Conservation (phyloP, 192 early-diverging fungal species). For the Backusella luteola region DNA sequence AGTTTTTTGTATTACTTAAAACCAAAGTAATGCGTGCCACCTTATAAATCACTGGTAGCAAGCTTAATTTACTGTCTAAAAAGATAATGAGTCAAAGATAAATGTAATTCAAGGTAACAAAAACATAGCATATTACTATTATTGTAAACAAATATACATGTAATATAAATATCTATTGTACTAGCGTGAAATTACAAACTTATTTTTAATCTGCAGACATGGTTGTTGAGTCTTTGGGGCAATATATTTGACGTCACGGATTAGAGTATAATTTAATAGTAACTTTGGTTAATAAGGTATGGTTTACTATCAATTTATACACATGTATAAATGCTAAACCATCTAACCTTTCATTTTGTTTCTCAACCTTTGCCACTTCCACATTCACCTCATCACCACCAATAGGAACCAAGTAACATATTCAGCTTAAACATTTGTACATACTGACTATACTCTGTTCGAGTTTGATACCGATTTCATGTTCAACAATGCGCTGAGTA, state of each 20-base stretch:
- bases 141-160: neutral
- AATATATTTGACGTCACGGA: conserved; percentile 79
- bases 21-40: conserved; percentile 64
- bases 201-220: conserved; percentile 64
- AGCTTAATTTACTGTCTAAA: conserved; percentile 94
- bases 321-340: neutral
- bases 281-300: conserved; percentile 85
- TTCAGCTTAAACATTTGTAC: conserved; percentile 78
- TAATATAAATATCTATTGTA: too few species aligned
- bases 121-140: conserved; percentile 33
- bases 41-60: conserved; percentile 59
- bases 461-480: conserved; percentile 86
- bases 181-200: neutral
- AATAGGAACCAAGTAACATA: conserved; percentile 91
- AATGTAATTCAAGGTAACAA: conserved; percentile 95
- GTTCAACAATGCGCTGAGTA: conserved; percentile 89
- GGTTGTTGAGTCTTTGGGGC: conserved; percentile 72
- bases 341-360: neutral
- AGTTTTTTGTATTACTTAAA: conserved; percentile 14
- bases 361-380: conserved; percentile 48
- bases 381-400: conserved; percentile 96
- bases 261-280: conserved; percentile 67
- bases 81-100: conserved; percentile 83
- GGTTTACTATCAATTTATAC: conserved; percentile 63
- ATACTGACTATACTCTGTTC: conserved; percentile 77